A percentile compares a stretch with the other conserved stretches of the same genome.
Evolutionary conservation across 805 yeast species (phyloP).

Genomic region (Yamadazyma endophytica): DNA sequence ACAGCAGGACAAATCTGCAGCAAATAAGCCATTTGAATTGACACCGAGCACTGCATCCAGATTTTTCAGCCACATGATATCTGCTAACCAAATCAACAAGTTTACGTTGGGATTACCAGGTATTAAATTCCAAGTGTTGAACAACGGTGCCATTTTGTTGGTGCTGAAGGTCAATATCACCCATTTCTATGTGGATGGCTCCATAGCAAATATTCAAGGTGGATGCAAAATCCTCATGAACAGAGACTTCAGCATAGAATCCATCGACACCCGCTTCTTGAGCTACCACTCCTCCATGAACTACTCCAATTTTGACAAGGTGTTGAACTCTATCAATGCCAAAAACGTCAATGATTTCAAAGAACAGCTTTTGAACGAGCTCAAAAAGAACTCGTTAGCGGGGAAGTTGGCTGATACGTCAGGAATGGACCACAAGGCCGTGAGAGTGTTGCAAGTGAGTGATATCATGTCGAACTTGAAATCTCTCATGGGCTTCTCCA

Average conservation of each 20-base stretch:
- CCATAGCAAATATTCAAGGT: slow-evolving; percentile 60
- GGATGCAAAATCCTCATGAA: slow-evolving; percentile 60
- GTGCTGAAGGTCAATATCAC: slow-evolving; percentile 24
- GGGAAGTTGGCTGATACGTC: slow-evolving; percentile 47
- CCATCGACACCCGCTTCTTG: slow-evolving; percentile 54
- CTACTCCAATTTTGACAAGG: slow-evolving; percentile 4
- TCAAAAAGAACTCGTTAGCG: slow-evolving; percentile 33
- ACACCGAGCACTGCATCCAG: slow-evolving; percentile 62
- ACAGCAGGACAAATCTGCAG: no score
- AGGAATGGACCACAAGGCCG: slow-evolving; percentile 62
- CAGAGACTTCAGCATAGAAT: slow-evolving; percentile 62
- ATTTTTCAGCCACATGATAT: slow-evolving; percentile 49
- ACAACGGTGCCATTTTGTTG: slow-evolving; percentile 35
- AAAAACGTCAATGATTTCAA: slow-evolving; percentile 12
- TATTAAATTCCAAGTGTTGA: slow-evolving; percentile 35
- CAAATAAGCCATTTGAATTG: slow-evolving; percentile 56
- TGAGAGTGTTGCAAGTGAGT: slow-evolving; percentile 69
- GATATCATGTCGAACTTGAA: slow-evolving; percentile 73
- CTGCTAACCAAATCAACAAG: slow-evolving; percentile 35
- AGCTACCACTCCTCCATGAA: slow-evolving; percentile 23
- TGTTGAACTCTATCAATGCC: slow-evolving; percentile 2
- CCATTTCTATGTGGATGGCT: slow-evolving; percentile 60
- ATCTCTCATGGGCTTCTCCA: slow-evolving; percentile 58
- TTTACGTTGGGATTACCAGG: slow-evolving; percentile 32
- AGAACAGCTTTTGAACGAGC: slow-evolving; percentile 13